phyloP scores from a whole-genome alignment of 192 early-diverging fungal genomes.

The Allomyces macrogynus region DNA sequence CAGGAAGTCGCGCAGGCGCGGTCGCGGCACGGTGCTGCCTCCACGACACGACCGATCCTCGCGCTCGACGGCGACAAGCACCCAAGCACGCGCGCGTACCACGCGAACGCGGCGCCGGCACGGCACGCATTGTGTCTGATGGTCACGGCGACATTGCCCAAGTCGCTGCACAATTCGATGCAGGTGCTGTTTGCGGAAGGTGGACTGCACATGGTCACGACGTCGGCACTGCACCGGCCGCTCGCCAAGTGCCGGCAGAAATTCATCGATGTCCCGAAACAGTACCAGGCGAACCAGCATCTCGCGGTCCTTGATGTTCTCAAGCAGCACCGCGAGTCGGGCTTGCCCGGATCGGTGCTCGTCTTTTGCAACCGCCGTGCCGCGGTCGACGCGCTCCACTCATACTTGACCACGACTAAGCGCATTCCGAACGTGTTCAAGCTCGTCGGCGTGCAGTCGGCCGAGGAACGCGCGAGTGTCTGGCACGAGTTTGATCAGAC shows the following conservation, averaged over 20 bases:
- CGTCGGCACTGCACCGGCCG: constrained; percentile 56
- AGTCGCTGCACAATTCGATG: constrained; percentile 37
- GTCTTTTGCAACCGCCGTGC: constrained; percentile 71
- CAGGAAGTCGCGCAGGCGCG: constrained; percentile 17
- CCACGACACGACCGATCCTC: too few relatives aligned
- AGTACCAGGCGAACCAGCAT: constrained; percentile 46
- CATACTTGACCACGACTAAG: constrained; percentile 25
- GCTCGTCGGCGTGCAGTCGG: background rate
- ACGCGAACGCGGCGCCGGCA: constrained; percentile 2
- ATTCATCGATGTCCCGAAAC: constrained; percentile 47
- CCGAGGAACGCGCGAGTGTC: background rate
- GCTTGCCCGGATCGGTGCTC: constrained; percentile 32
- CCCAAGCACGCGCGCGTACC: constrained; percentile 16
- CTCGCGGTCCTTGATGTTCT: constrained; percentile 49
- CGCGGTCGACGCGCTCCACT: constrained; percentile 31
- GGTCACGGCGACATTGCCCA: constrained; percentile 52
- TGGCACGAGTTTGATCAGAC: constrained; percentile 1
- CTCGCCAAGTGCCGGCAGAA: constrained; percentile 53
- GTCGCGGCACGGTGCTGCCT: constrained; percentile 3
- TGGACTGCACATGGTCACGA: constrained; percentile 45
- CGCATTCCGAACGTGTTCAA: constrained; percentile 15
- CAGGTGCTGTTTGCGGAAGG: constrained; percentile 23
- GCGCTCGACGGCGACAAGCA: constrained; percentile 3
- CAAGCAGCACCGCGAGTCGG: constrained; percentile 28
- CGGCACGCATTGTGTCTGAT: constrained; percentile 11